These are phyloP conservation scores for Croton setiger DNA, from an alignment of 441 rosid genomes.

Conservation along the genomic window DNA sequence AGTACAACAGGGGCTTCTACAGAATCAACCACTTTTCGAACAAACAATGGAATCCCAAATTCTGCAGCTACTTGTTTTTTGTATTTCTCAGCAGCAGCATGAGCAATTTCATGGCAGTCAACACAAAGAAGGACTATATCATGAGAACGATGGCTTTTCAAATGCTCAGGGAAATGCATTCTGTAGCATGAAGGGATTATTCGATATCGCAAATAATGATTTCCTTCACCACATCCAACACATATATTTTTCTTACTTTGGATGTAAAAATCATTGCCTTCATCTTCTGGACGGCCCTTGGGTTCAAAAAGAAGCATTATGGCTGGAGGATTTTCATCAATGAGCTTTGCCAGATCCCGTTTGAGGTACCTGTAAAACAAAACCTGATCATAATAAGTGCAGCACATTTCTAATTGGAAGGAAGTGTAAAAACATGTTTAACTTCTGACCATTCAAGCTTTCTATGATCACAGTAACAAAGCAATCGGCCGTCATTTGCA, in stretches of 20 bases:
- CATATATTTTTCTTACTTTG: slow-evolving; percentile 94
- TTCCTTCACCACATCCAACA: slow-evolving; percentile 93
- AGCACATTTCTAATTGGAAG: slow-evolving; percentile 16
- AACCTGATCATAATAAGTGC: slow-evolving; percentile 16
- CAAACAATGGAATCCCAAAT: slow-evolving; percentile 84
- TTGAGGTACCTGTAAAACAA: slow-evolving; percentile 60
- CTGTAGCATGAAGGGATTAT: slow-evolving; percentile 96
- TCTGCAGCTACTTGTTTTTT: slow-evolving; percentile 69
- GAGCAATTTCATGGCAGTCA: slow-evolving; percentile 95
- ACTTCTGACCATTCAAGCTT: slow-evolving; percentile 85
- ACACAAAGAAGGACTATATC: slow-evolving; percentile 97
- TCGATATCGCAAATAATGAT: slow-evolving; percentile 86
- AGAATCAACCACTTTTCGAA: slow-evolving; percentile 65
- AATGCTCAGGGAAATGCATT: slow-evolving; percentile 95
- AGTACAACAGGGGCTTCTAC: slow-evolving; percentile 36
- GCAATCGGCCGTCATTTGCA: slow-evolving; percentile 86
- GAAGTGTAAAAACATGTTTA: slow-evolving; percentile 4
- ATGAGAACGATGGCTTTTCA: slow-evolving; percentile 98
- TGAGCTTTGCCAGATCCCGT: slow-evolving; percentile 76
- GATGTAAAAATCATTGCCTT: slow-evolving; percentile 90
- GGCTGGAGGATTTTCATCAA: slow-evolving; percentile 77
- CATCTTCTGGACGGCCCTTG: slow-evolving; percentile 97
- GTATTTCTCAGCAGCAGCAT: slow-evolving; percentile 94
- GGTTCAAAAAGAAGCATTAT: slow-evolving; percentile 94
- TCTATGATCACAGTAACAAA: slow-evolving; percentile 87